A percentile compares a stretch with the other conserved stretches of the same genome.
Evolutionary conservation across 805 yeast species (phyloP).

Genomic region (Hagleromyces aurorensis): DNA sequence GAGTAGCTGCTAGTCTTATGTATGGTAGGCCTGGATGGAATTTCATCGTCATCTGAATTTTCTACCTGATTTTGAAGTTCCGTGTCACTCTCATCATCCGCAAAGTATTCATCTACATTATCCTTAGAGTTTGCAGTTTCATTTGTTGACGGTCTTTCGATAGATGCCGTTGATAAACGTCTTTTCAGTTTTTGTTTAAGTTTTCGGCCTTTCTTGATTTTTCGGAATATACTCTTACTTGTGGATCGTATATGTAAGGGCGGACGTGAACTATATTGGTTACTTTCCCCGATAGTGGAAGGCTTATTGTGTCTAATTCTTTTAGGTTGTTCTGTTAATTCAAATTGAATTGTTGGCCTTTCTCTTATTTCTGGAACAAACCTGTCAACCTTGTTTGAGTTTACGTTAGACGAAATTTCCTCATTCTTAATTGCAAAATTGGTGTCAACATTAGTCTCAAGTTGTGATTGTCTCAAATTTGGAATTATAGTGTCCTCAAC

Average conservation of each 20-base stretch:
- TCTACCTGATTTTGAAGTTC: constrained; percentile 18
- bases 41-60: constrained; percentile 12
- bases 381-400: no score
- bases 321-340: constrained; percentile 22
- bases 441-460: no score
- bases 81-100: constrained; percentile 24
- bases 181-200: constrained; percentile 15
- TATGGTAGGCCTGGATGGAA: constrained; percentile 4
- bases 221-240: constrained; percentile 9
- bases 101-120: constrained; percentile 18
- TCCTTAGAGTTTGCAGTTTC: constrained; percentile 3
- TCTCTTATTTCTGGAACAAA: constrained; percentile 5
- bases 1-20: constrained; percentile 2
- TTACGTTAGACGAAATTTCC: no score
- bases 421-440: no score
- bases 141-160: constrained; percentile 7
- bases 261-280: no score
- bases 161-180: constrained; percentile 15
- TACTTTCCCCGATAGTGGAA: no score
- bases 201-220: constrained; percentile 16
- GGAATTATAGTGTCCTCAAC: no score
- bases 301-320: no score
- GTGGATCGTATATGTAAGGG: no score
- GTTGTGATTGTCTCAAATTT: no score
- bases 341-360: constrained; percentile 26